phyloP scores from a whole-genome alignment of 1,284 basidiomycete species.

The Psilocybe mexicana region DNA sequence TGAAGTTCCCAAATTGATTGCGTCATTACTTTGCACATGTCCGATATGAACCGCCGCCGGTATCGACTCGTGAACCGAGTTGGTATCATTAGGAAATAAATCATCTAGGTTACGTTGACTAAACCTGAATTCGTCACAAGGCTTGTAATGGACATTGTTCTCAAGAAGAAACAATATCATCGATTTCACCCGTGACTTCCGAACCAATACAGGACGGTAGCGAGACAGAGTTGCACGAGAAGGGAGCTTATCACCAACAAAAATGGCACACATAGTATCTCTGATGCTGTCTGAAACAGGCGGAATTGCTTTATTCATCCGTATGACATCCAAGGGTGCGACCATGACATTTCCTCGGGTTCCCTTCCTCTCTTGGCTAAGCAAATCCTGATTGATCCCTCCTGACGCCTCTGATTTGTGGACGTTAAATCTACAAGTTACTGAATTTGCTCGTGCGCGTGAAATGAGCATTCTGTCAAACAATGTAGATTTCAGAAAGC shows the following conservation, averaged over 20 bases:
- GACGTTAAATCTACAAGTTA: constrained; percentile 7
- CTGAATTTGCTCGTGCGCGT: constrained; percentile 3
- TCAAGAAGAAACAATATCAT: constrained; percentile 10
- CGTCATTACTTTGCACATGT: neutral
- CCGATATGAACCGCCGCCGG: constrained; percentile 2
- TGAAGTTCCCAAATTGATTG: neutral
- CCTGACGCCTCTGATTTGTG: too few species aligned
- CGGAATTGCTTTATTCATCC: constrained; percentile 8
- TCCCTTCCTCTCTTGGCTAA: constrained; percentile 4
- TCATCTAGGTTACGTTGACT: constrained; percentile 5
- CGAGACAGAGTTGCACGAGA: neutral
- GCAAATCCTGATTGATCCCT: too few species aligned
- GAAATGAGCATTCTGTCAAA: constrained; percentile 6
- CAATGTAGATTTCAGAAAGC: neutral
- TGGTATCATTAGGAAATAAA: neutral
- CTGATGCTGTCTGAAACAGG: neutral
- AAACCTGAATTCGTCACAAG: neutral
- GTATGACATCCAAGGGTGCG: constrained; percentile 4
- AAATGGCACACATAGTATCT: constrained; percentile 15
- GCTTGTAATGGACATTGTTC: constrained; percentile 10
- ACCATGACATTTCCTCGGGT: constrained; percentile 16
- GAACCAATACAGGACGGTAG: constrained; percentile 6
- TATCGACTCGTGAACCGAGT: neutral
- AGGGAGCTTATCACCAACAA: constrained; percentile 1
- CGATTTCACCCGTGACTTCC: neutral